Percentiles rank a stretch among this genome's conserved stretches.
These are phyloP conservation scores for Casuarina equisetifolia DNA, from an alignment of 306 rosid species.

Conservation along the genomic window DNA sequence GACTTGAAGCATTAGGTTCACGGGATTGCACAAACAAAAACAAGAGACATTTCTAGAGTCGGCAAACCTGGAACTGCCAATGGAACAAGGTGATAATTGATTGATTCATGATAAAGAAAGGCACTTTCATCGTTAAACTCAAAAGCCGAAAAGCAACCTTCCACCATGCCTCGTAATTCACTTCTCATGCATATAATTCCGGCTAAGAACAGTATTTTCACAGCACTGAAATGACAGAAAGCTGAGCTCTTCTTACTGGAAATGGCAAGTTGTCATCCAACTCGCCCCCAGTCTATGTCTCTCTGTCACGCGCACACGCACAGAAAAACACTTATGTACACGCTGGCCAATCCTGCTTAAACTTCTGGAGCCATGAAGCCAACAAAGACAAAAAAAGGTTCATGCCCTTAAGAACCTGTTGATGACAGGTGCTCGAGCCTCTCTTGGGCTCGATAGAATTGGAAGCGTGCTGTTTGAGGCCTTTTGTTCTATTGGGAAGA, in stretches of 20 bases:
- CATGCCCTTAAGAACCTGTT: constrained; percentile 22
- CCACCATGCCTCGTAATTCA: constrained; percentile 42
- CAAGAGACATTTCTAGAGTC: constrained; percentile 1
- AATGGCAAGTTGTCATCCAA: constrained; percentile 46
- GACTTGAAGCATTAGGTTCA: constrained; percentile 26
- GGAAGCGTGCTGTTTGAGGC: constrained; percentile 28
- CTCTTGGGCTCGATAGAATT: constrained; percentile 25
- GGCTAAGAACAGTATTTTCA: constrained; percentile 30
- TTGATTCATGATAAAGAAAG: constrained; percentile 56
- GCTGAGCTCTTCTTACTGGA: constrained; percentile 39
- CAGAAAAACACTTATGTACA: not conserved
- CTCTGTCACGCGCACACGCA: not conserved
- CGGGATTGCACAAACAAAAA: constrained; percentile 1
- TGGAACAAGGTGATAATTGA: constrained; percentile 34
- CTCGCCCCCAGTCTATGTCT: constrained; percentile 25
- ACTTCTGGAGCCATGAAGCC: constrained; percentile 7
- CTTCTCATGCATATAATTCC: constrained; percentile 30
- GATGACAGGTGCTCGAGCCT: constrained; percentile 16
- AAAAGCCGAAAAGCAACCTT: constrained; percentile 53
- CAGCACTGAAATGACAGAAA: constrained; percentile 63
- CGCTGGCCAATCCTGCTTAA: not conserved
- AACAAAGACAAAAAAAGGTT: constrained; percentile 5
- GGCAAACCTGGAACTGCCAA: constrained; percentile 19
- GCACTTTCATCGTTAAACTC: constrained; percentile 76
- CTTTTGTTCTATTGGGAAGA: constrained; percentile 31